Evolutionary conservation across 805 yeast species (phyloP).

Genomic region (Ogataea sp.): DNA sequence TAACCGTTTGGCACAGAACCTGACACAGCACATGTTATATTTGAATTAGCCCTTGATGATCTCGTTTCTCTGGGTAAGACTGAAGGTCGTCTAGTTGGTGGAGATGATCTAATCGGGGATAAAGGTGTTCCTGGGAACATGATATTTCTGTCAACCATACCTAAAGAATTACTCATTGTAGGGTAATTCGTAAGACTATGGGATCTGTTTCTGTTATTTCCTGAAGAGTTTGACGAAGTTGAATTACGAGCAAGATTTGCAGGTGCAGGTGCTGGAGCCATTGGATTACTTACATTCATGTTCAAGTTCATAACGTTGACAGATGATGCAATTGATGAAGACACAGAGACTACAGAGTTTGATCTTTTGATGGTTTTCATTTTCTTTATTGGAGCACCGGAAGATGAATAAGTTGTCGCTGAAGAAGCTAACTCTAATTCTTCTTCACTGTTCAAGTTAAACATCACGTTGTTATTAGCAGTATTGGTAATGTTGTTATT

Average conservation of each 20-base stretch:
- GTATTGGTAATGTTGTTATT: too few species aligned
- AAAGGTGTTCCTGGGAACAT: slow-evolving; percentile 1
- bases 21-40: too few species aligned
- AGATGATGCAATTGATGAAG: slow-evolving; percentile 11
- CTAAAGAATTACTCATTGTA: not conserved
- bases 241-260: slow-evolving; percentile 2
- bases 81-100: not conserved
- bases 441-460: slow-evolving; percentile 5
- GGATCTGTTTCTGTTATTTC: slow-evolving; percentile 10
- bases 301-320: slow-evolving; percentile 8
- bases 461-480: too few species aligned
- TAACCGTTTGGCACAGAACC: not conserved
- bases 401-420: slow-evolving; percentile 11
- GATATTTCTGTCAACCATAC: too few species aligned
- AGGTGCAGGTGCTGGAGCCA: not conserved
- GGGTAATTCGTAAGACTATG: slow-evolving; percentile 7
- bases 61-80: not conserved
- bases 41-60: not conserved
- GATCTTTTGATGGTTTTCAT: slow-evolving; percentile 20
- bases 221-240: not conserved
- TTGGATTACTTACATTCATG: not conserved
- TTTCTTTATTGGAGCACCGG: slow-evolving; percentile 12
- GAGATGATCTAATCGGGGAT: not conserved
- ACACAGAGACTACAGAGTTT: slow-evolving; percentile 18
- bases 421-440: slow-evolving; percentile 17